These are phyloP conservation scores for Hamamelis virginiana DNA, from an alignment of 164 flowering plant genomes.

Conservation along the genomic window DNA sequence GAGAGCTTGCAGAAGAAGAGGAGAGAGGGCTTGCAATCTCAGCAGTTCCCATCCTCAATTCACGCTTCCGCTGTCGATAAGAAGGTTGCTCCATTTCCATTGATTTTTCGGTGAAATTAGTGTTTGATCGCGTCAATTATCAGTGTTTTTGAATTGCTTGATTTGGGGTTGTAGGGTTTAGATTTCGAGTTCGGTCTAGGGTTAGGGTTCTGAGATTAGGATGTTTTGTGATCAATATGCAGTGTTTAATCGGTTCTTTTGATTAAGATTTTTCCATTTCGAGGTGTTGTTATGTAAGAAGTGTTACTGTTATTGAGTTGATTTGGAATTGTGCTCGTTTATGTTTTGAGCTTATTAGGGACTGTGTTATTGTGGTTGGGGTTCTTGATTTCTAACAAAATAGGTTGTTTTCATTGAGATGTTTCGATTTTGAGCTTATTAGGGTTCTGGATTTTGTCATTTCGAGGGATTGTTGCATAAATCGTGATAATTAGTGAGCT, in stretches of 20 bases:
- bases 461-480: no score
- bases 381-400: no score
- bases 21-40: slow-evolving; percentile 47
- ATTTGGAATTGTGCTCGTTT: no score
- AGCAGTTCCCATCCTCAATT: slow-evolving; percentile 29
- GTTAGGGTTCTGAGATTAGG: neutral
- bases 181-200: neutral
- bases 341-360: no score
- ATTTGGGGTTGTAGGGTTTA: neutral
- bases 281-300: neutral
- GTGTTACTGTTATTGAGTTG: no score
- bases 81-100: slow-evolving; percentile 27
- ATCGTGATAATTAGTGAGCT: no score
- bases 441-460: no score
- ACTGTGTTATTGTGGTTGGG: no score
- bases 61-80: slow-evolving; percentile 39
- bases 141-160: neutral
- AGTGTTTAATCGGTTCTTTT: no score
- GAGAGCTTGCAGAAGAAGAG: slow-evolving; percentile 68
- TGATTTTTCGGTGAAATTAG: neutral
- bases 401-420: no score
- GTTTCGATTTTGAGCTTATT: no score
- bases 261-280: neutral
- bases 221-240: no score
- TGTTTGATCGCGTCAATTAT: neutral